Evolutionary conservation across 2,329 filamentous ascomycete species (phyloP).

Genomic region (Apiospora hydei): DNA sequence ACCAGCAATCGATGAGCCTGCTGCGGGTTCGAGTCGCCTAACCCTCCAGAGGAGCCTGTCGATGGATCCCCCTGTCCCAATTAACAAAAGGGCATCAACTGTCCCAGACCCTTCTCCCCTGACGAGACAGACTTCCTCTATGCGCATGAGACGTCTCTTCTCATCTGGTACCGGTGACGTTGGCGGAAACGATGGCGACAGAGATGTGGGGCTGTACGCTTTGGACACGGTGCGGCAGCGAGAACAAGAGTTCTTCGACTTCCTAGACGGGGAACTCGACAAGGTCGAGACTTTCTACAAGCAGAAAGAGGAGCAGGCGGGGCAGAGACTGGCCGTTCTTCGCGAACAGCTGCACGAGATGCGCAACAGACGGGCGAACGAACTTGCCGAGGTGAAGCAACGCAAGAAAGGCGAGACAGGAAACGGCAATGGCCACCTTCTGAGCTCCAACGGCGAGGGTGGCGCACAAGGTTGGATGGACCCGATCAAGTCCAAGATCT

Average conservation of each 20-base stretch:
- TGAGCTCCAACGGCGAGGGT: constrained; percentile 27
- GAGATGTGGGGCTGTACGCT: constrained; percentile 51
- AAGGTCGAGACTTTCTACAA: constrained; percentile 94
- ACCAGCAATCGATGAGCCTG: constrained; percentile 52
- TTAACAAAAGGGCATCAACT: not conserved
- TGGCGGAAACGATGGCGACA: constrained; percentile 43
- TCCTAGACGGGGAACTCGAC: constrained; percentile 82
- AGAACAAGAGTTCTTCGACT: constrained; percentile 86
- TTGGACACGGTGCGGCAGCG: constrained; percentile 67
- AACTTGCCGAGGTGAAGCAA: constrained; percentile 61
- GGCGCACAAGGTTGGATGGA: constrained; percentile 53
- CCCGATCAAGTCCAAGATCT: constrained; percentile 61
- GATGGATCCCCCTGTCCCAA: constrained; percentile 27
- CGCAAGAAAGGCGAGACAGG: constrained; percentile 43
- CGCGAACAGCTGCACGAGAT: constrained; percentile 91
- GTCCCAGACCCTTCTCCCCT: not conserved
- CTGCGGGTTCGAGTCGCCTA: constrained; percentile 34
- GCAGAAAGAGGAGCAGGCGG: constrained; percentile 86
- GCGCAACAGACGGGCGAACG: constrained; percentile 81
- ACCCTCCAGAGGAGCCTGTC: constrained; percentile 49
- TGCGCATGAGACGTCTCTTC: constrained; percentile 50
- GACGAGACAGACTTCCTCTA: constrained; percentile 30
- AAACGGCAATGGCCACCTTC: constrained; percentile 28
- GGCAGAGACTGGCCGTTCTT: constrained; percentile 71
- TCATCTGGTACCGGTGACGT: constrained; percentile 45